A percentile compares a stretch with the other conserved stretches of the same genome.
Conservation (phyloP, 805 yeast genomes). For the Candida multigemmis region DNA sequence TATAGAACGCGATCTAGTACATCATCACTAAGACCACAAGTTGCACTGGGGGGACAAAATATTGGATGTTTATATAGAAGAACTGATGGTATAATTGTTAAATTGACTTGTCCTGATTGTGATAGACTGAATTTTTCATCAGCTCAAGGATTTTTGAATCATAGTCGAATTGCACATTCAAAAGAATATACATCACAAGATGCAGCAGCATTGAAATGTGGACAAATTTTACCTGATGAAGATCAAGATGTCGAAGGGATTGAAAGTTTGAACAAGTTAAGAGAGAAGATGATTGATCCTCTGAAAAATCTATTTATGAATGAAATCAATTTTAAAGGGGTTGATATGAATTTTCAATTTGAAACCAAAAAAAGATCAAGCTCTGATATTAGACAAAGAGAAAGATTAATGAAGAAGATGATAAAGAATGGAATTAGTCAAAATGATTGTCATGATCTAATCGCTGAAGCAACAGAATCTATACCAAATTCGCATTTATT, state of each 20-base stretch:
- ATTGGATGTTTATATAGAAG: constrained; percentile 51
- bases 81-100: constrained; percentile 63
- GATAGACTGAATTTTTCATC: constrained; percentile 61
- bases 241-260: constrained; percentile 52
- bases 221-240: constrained; percentile 40
- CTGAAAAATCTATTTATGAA: constrained; percentile 29
- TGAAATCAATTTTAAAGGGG: constrained; percentile 25
- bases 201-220: constrained; percentile 63
- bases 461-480: constrained; percentile 22
- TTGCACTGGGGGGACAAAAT: constrained; percentile 13
- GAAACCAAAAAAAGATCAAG: constrained; percentile 4
- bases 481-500: constrained; percentile 27
- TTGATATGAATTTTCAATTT: constrained; percentile 3
- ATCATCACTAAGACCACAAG: constrained; percentile 44
- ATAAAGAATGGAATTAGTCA: constrained; percentile 23
- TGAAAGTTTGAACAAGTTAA: constrained; percentile 25
- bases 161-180: constrained; percentile 66
- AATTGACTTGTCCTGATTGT: constrained; percentile 62
- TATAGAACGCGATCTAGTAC: constrained; percentile 45
- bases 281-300: constrained; percentile 29
- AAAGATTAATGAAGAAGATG: constrained; percentile 28
- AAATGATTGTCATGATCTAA: constrained; percentile 19
- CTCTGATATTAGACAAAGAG: constrained; percentile 9
- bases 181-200: constrained; percentile 65
- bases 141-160: constrained; percentile 76